Evolutionary conservation across 2,329 filamentous ascomycete genomes (phyloP), one percentile per base, ranked within the genome.

Genomic region (Penicillium corylophilum): DNA sequence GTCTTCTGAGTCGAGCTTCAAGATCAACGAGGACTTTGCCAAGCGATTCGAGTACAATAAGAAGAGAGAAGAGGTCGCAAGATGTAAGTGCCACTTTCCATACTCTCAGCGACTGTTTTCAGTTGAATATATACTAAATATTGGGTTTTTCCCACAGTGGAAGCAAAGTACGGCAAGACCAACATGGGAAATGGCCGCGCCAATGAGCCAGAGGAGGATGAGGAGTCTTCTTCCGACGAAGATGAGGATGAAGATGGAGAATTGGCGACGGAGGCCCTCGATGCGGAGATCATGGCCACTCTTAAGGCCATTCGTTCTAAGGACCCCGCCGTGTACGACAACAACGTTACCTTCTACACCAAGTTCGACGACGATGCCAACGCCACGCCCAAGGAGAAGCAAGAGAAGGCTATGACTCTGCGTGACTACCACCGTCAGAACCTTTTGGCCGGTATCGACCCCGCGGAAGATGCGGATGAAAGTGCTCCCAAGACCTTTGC

Each of bases 1-100:
- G 60, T 70, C 67, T 51, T 58, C 66, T 15, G 64, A 66, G 24
- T 60, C 69, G 33, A 71, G 71, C 26, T 82, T 97, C 70, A 91
- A 88, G 69, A 86, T 99, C 73, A 97, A 99, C 72, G 80, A 91
- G 69, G 90, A 95, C 46, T 99, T 87, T 71, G 94, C 94, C 39
- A 84, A 83, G 61, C 82, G 90, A 36, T 97, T 96, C 64, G 94
- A 99, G 72, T 82, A 97, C 75, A 99, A 99, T 76, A 96, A 97
- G 78, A 96, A 96, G 77, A 84, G 93, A 51, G 92, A 95, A 68
- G 94, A 99, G 70, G 77, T 85, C 57, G 86, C 91, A 73, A 66
- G 68, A 54, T 59, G 69, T 73, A 70, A 55, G 66, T 62, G 13
- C 36, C 16, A 13, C 16, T 10, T 5, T 38, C 4, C 16, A 12